These are phyloP conservation scores for Daldinia loculata DNA, from an alignment of 495 filamentous ascomycete species.

Conservation along the genomic window DNA sequence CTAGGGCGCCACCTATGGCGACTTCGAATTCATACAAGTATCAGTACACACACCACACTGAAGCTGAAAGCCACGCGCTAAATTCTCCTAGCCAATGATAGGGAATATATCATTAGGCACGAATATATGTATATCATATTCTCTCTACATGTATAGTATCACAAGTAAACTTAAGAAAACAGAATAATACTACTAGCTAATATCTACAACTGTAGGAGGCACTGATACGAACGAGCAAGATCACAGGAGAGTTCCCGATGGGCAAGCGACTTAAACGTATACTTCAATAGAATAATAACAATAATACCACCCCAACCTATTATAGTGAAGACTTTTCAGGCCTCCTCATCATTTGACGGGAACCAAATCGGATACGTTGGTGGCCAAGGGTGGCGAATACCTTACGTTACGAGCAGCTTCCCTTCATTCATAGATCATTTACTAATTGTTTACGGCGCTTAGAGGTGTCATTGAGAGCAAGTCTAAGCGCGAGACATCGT, in stretches of 20 bases:
- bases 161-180: background rate
- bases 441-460: slow-evolving; percentile 2
- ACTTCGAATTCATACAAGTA: background rate
- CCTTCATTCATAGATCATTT: background rate
- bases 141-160: background rate
- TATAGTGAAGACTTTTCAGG: slow-evolving; percentile 10
- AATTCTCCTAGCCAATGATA: slow-evolving; percentile 16
- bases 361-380: slow-evolving; percentile 1
- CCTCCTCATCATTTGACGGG: background rate
- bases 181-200: background rate
- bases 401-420: background rate
- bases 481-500: slow-evolving; percentile 2
- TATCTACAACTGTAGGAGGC: background rate
- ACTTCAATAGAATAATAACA: slow-evolving; percentile 19
- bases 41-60: slow-evolving; percentile 5
- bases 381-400: slow-evolving; percentile 7
- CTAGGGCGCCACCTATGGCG: slow-evolving; percentile 26
- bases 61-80: slow-evolving; percentile 14
- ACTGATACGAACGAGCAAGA: slow-evolving; percentile 7
- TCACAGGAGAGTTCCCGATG: slow-evolving; percentile 3
- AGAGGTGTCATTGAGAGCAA: background rate
- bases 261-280: slow-evolving; percentile 4
- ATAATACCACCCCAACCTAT: slow-evolving; percentile 27
- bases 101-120: background rate
- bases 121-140: slow-evolving; percentile 1